Conservation (phyloP, 345 rosid genomes). For the Leavenworthia alabamica region DNA sequence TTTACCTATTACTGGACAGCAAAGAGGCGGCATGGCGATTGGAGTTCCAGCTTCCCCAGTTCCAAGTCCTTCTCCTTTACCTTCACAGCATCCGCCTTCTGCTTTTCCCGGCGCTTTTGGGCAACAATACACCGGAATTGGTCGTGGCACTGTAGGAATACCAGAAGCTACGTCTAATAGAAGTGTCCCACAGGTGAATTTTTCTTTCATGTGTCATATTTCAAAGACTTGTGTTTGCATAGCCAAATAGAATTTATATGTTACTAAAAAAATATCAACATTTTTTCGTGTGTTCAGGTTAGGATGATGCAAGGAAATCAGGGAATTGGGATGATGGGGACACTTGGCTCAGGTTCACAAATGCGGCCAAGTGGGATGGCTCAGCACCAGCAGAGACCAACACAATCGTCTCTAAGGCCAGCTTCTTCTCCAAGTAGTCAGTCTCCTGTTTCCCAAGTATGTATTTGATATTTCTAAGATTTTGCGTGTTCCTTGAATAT, state of each 20-base stretch:
- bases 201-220: not conserved
- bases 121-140: slow-evolving; percentile 52
- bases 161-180: slow-evolving; percentile 44
- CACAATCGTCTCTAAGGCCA: slow-evolving; percentile 57
- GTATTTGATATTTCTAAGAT: slow-evolving; percentile 13
- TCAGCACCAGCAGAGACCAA: slow-evolving; percentile 78
- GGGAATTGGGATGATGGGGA: slow-evolving; percentile 62
- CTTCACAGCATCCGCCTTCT: slow-evolving; percentile 44
- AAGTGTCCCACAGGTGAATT: slow-evolving; percentile 44
- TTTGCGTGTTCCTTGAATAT: not conserved
- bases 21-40: slow-evolving; percentile 52
- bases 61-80: slow-evolving; percentile 38
- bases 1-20: slow-evolving; percentile 36
- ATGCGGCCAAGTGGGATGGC: slow-evolving; percentile 63
- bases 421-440: slow-evolving; percentile 50
- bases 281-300: slow-evolving; percentile 33
- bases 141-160: slow-evolving; percentile 41
- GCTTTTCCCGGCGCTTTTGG: slow-evolving; percentile 63
- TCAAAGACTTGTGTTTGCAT: not conserved
- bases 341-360: slow-evolving; percentile 55
- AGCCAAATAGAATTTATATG: slow-evolving; percentile 1
- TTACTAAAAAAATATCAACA: not conserved
- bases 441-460: slow-evolving; percentile 54
- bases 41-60: slow-evolving; percentile 58
- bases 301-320: slow-evolving; percentile 59